Evolutionary conservation across 768 basidiomycete genomes (phyloP).

Genomic region (Termitomyces sp.): DNA sequence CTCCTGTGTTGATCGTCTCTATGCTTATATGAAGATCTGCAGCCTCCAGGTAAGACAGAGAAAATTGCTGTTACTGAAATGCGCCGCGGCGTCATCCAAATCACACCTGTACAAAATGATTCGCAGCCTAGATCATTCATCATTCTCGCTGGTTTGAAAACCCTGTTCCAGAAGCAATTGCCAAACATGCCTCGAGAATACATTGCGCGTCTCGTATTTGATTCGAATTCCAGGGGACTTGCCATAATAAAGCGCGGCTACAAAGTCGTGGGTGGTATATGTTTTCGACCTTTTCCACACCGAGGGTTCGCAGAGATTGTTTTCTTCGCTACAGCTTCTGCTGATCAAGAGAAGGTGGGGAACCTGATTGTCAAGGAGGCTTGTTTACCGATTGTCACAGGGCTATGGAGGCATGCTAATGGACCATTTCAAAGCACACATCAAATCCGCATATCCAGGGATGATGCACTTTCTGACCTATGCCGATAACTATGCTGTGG

Average conservation of each 20-base stretch:
- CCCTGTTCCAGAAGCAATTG: conserved; percentile 93
- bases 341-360: conserved; percentile 92
- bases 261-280: conserved; percentile 97
- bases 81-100: conserved; percentile 74
- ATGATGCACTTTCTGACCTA: conserved; percentile 97
- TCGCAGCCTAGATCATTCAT: conserved; percentile 68
- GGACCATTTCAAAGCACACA: conserved; percentile 96
- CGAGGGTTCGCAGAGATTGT: conserved; percentile 97
- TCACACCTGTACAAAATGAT: conserved; percentile 84
- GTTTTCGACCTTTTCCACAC: conserved; percentile 93
- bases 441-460: conserved; percentile 72
- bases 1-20: not conserved
- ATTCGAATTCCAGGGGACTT: conserved; percentile 85
- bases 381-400: conserved; percentile 32
- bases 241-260: conserved; percentile 94
- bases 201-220: conserved; percentile 92
- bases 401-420: conserved; percentile 98
- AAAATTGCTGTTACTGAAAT: conserved; percentile 80
- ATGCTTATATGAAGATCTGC: not conserved
- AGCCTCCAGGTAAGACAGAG: conserved; percentile 59
- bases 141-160: conserved; percentile 92
- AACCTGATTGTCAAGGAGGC: not conserved
- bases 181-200: conserved; percentile 99
- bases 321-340: conserved; percentile 95
- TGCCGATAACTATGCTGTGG: conserved; percentile 98